Conservation (phyloP, 2,329 filamentous ascomycete species). For the Calcarisporium arbuscula region DNA sequence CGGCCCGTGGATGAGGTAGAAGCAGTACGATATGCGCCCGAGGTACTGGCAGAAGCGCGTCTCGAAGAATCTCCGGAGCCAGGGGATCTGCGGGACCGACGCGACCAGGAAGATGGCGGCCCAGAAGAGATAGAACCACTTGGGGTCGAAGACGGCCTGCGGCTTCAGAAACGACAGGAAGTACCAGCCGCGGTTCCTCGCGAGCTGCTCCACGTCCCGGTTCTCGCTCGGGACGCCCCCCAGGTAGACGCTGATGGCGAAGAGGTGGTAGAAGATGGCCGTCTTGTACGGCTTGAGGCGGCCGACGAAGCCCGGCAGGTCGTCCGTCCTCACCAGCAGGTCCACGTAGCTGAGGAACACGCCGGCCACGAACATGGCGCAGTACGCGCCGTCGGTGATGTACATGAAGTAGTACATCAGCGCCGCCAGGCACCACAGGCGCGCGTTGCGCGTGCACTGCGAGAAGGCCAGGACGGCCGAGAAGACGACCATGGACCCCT, state of each 20-base stretch:
- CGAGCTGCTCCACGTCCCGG: slow-evolving; percentile 40
- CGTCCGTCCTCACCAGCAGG: slow-evolving; percentile 39
- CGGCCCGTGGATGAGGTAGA: slow-evolving; percentile 61
- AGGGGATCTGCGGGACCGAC: slow-evolving; percentile 48
- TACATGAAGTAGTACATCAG: slow-evolving; percentile 62
- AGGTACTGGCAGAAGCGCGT: slow-evolving; percentile 53
- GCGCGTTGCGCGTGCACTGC: slow-evolving; percentile 44
- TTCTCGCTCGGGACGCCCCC: slow-evolving; percentile 53
- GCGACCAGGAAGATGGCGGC: slow-evolving; percentile 51
- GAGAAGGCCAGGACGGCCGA: slow-evolving; percentile 51
- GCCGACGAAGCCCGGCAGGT: slow-evolving; percentile 44
- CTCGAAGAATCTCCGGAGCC: slow-evolving; percentile 54
- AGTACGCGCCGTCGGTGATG: slow-evolving; percentile 58
- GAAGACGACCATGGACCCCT: slow-evolving; percentile 59
- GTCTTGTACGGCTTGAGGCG: slow-evolving; percentile 41
- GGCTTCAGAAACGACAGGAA: slow-evolving; percentile 56
- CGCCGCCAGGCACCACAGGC: slow-evolving; percentile 45
- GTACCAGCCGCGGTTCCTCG: slow-evolving; percentile 53
- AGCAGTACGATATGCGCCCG: slow-evolving; percentile 53
- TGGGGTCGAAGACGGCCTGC: slow-evolving; percentile 58
- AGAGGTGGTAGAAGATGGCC: slow-evolving; percentile 44
- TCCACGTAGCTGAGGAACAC: slow-evolving; percentile 59
- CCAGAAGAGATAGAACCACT: slow-evolving; percentile 63
- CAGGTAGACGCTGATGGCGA: slow-evolving; percentile 48
- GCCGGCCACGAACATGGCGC: slow-evolving; percentile 53